Conservation (phyloP, 352 stramenopile genomes). For the Phytophthora ramorum region DNA sequence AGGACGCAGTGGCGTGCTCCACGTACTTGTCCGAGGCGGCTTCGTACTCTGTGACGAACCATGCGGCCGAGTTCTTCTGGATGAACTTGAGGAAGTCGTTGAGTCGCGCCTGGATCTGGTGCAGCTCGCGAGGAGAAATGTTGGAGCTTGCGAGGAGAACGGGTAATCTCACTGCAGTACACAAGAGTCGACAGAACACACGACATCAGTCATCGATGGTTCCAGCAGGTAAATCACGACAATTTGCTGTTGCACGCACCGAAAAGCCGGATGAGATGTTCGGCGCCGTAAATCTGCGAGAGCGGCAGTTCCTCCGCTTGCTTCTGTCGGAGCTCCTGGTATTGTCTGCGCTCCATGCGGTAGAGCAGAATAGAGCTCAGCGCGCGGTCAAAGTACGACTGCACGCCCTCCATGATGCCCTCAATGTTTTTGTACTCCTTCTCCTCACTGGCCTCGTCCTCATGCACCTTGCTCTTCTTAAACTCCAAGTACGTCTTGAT, state of each 20-base stretch:
- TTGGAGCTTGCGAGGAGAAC: slow-evolving; percentile 71
- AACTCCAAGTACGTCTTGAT: slow-evolving; percentile 83
- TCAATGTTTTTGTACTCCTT: slow-evolving; percentile 88
- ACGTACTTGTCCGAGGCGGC: slow-evolving; percentile 58
- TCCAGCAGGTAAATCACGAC: not conserved
- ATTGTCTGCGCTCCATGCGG: slow-evolving; percentile 91
- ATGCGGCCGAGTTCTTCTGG: slow-evolving; percentile 76
- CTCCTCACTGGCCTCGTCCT: slow-evolving; percentile 58
- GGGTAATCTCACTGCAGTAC: slow-evolving; percentile 73
- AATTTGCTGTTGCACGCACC: slow-evolving; percentile 49
- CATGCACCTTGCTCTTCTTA: slow-evolving; percentile 73
- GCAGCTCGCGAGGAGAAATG: slow-evolving; percentile 61
- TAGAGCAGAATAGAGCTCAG: slow-evolving; percentile 93
- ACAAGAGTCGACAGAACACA: slow-evolving; percentile 3
- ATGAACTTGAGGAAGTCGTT: slow-evolving; percentile 88
- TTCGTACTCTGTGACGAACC: slow-evolving; percentile 78
- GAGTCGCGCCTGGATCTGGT: slow-evolving; percentile 74
- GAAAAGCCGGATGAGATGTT: slow-evolving; percentile 93
- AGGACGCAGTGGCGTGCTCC: slow-evolving; percentile 44
- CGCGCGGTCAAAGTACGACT: slow-evolving; percentile 91
- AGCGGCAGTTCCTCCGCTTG: slow-evolving; percentile 60
- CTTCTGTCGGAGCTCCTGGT: slow-evolving; percentile 74
- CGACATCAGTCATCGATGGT: not conserved
- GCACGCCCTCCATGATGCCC: slow-evolving; percentile 84
- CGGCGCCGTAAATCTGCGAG: slow-evolving; percentile 92